Evolutionary conservation across 768 basidiomycete species (phyloP).

Genomic region (Psilocybe subaeruginosa): DNA sequence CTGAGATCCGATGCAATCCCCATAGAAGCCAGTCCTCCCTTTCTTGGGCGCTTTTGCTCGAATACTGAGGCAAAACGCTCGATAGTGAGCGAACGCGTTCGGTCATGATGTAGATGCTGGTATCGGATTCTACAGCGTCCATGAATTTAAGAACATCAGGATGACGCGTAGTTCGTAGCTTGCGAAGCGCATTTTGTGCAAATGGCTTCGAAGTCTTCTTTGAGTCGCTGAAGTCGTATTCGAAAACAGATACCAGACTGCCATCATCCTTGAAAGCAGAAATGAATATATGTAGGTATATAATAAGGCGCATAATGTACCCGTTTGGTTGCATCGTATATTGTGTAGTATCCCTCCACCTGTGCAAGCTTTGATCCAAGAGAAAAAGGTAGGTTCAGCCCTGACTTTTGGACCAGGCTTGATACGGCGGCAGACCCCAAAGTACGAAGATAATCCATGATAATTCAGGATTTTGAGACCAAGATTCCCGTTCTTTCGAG

Average conservation of each 20-base stretch:
- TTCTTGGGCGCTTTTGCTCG: constrained; percentile 61
- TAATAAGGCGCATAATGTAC: constrained; percentile 38
- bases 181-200: constrained; percentile 88
- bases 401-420: constrained; percentile 91
- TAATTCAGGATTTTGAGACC: not conserved
- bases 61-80: constrained; percentile 62
- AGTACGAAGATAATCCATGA: constrained; percentile 83
- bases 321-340: constrained; percentile 89
- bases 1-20: constrained; percentile 91
- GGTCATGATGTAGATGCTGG: constrained; percentile 88
- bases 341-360: constrained; percentile 76
- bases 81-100: constrained; percentile 86
- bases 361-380: constrained; percentile 74
- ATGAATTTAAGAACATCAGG: constrained; percentile 96
- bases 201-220: constrained; percentile 68
- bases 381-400: constrained; percentile 86
- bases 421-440: constrained; percentile 88
- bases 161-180: constrained; percentile 89
- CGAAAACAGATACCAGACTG: constrained; percentile 85
- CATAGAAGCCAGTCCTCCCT: constrained; percentile 90
- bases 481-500: not conserved
- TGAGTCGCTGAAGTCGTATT: constrained; percentile 78
- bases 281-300: not conserved
- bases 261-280: constrained; percentile 78
- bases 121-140: constrained; percentile 90